These are phyloP conservation scores for Xylariaceae sp. DNA, from an alignment of 2,329 filamentous ascomycete species.

Conservation along the genomic window DNA sequence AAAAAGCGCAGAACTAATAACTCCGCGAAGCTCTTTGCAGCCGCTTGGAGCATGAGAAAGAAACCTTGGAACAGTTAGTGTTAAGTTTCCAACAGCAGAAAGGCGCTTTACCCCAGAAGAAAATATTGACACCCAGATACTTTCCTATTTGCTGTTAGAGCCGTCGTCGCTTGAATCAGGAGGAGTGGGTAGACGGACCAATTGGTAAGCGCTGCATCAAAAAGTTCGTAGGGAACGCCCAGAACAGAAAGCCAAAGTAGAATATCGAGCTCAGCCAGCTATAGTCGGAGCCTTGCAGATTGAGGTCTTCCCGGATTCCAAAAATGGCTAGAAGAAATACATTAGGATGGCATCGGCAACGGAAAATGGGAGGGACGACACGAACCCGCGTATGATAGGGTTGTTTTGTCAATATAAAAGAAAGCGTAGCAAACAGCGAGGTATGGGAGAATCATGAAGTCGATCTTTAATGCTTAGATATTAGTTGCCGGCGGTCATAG, in stretches of 20 bases:
- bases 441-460: constrained; percentile 56
- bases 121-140: constrained; percentile 48
- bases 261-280: constrained; percentile 53
- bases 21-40: constrained; percentile 46
- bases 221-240: constrained; percentile 53
- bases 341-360: constrained; percentile 1
- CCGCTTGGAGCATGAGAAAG: constrained; percentile 49
- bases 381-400: constrained; percentile 48
- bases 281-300: constrained; percentile 50
- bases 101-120: constrained; percentile 34
- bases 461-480: constrained; percentile 36
- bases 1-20: constrained; percentile 50
- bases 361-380: neutral
- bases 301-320: constrained; percentile 53
- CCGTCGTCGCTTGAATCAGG: neutral
- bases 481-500: neutral
- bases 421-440: constrained; percentile 52
- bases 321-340: constrained; percentile 44
- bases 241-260: constrained; percentile 52
- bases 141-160: constrained; percentile 38
- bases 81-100: neutral
- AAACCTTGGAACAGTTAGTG: constrained; percentile 31
- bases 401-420: constrained; percentile 49
- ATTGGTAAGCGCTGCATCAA: constrained; percentile 50
- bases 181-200: constrained; percentile 38